phyloP scores from a whole-genome alignment of 345 rosid genomes.

The Acer yangbiense region DNA sequence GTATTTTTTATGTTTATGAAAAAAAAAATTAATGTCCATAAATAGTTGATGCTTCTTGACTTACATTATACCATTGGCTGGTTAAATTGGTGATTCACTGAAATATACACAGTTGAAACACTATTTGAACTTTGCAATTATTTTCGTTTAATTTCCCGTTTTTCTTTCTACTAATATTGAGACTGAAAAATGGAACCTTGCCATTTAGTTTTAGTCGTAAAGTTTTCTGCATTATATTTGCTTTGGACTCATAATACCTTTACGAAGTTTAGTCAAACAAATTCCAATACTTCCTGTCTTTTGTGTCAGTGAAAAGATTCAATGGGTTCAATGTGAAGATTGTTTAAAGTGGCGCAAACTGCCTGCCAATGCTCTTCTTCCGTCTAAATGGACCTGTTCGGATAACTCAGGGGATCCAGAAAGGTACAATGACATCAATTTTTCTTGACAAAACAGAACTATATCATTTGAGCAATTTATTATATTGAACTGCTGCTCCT shows the following conservation, averaged over 20 bases:
- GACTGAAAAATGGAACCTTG: not conserved
- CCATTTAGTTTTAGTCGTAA: not conserved
- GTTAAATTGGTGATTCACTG: not conserved
- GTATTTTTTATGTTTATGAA: not conserved
- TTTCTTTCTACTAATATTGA: not conserved
- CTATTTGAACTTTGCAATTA: not conserved
- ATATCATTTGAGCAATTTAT: not conserved
- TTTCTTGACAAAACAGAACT: not conserved
- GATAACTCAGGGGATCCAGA: slow-evolving; percentile 66
- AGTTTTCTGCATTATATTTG: not conserved
- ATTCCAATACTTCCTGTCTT: slow-evolving; percentile 13
- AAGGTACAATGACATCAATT: slow-evolving; percentile 42
- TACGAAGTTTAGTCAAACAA: not conserved
- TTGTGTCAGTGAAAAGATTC: slow-evolving; percentile 56
- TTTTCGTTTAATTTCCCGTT: not conserved
- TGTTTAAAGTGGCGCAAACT: slow-evolving; percentile 76
- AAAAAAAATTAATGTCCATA: not conserved
- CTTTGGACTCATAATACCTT: slow-evolving; percentile 1
- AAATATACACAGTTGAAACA: not conserved
- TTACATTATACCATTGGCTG: not conserved
- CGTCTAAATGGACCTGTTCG: slow-evolving; percentile 70
- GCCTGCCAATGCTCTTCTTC: slow-evolving; percentile 64
- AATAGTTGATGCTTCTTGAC: not conserved
- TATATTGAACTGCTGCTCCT: not conserved
- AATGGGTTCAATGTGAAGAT: slow-evolving; percentile 79